Evolutionary conservation across 2,329 filamentous ascomycete species (phyloP).

Genomic region (Aspergillus sp.): DNA sequence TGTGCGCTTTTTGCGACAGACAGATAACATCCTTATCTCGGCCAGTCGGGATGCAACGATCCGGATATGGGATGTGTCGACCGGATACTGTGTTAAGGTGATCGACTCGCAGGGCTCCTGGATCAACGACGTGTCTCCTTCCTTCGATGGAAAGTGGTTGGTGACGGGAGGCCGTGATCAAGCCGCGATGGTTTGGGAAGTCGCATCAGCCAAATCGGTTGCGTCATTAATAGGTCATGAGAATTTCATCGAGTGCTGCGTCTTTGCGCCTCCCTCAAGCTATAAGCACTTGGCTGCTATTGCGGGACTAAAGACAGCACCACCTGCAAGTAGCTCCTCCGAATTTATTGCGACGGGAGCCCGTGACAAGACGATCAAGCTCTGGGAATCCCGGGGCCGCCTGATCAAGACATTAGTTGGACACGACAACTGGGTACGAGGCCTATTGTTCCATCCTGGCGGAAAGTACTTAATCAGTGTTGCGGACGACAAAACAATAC

Average conservation of each 20-base stretch:
- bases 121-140: constrained; percentile 82
- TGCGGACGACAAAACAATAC: constrained; percentile 85
- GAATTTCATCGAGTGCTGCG: constrained; percentile 81
- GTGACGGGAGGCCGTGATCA: constrained; percentile 80
- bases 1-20: constrained; percentile 79
- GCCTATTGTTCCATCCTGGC: constrained; percentile 83
- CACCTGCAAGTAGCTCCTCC: constrained; percentile 70
- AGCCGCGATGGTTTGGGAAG: constrained; percentile 82
- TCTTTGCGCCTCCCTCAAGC: constrained; percentile 75
- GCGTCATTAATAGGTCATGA: constrained; percentile 83
- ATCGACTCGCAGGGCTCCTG: constrained; percentile 80
- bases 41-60: constrained; percentile 83
- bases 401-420: constrained; percentile 81
- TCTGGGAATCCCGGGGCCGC: constrained; percentile 85
- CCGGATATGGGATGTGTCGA: constrained; percentile 87
- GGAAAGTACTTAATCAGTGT: constrained; percentile 87
- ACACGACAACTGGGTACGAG: constrained; percentile 93
- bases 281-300: constrained; percentile 77
- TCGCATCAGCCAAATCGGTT: constrained; percentile 72
- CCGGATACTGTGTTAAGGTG: constrained; percentile 85
- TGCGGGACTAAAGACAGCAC: constrained; percentile 81
- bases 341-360: constrained; percentile 90
- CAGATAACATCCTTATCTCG: constrained; percentile 77
- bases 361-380: constrained; percentile 83
- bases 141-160: constrained; percentile 78